Base-by-base conservation (phyloP, 768 basidiomycete genomes). In the Kwoniella shandongensis region DNA sequence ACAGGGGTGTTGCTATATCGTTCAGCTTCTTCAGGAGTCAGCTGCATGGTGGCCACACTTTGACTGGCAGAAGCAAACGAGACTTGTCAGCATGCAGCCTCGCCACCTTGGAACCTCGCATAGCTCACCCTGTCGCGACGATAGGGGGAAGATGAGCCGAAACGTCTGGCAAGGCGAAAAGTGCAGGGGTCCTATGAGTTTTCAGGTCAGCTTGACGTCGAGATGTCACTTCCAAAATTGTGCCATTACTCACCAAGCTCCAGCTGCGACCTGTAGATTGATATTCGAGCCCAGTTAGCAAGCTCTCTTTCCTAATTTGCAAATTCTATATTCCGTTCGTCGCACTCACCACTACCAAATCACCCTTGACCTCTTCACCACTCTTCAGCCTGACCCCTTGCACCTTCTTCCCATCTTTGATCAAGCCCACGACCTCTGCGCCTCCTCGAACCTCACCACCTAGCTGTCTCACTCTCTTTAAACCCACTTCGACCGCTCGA, bases 81-180 rank as follows among this genome's bases (percentile, higher is more conserved):
- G 36, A 12, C 17, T 22, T 12, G 46, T 4, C 49, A 32, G 40
- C 32, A 54, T 39, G 35, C 18, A 20, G 26, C 35, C 35, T n/a
- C n/a, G n/a, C n/a, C n/a, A n/a, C n/a, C n/a, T n/a, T n/a, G n/a
- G n/a, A n/a, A n/a, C n/a, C n/a, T n/a, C n/a, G n/a, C n/a, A 40
- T 10, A 35, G 64, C 81, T 70, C 62, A 91, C 91, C 92, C 93
- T 18, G 89, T 92, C 1, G 93, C 89, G 7, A 86, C 76, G 60
- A 86, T 86, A 2, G 77, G 70, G 15, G 80, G 78, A 36, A 88
- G 68, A 11, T 54, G 44, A 36, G 61, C 58, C 12, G 78, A 75
- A 17, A 76, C 68, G 5, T 63, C 67, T 8, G 86, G 75, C 36
- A 82, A 81, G 7, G 86, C 84, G 70, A 93, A 89, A 1, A 85